Evolutionary conservation across 108 stramenopile species (phyloP), one percentile per base, ranked within the genome.

Genomic region (Mayamaea pseudoterrestris): DNA sequence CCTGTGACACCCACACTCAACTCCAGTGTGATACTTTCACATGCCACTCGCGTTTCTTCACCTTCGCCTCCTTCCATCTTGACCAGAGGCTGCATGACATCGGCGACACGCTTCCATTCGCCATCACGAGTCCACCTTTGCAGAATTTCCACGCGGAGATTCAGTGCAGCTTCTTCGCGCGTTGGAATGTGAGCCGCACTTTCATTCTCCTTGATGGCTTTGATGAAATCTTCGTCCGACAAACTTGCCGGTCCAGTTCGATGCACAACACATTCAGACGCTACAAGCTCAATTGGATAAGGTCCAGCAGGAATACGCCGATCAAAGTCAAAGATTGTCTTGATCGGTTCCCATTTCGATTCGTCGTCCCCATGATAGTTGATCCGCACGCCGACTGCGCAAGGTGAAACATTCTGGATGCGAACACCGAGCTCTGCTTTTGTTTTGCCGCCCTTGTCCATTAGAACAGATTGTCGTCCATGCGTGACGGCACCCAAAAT

Each of bases 271-370:
- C 88, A 80, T 57, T 82, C 78, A 1, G 82, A 78, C 6, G 88
- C 88, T 4, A 58, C 68, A 22, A 84, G 62, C 13, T 90, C 88
- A 25, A 90, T 65, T 8, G 60, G 52, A 43, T 82, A 84, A 5
- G 88, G 88, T 26, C 88, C 88, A 8, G 88, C 88, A 12, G 88
- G 88, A 22, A 90, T 78, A n/a, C 88, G 78, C 26, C 83, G 71
- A 73, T 90, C 88, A 58, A 84, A 90, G 34, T 90, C 88, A 59
- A 90, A 90, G 17, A 90, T 68, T 1, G 74, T 68, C 49, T 90
- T 90, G 28, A 78, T 69, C 0, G 68, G 71, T 11, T 62, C 66
- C 81, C 81, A 83, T 32, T 65, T 66, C n/a, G 61, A 47, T 20
- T 52, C 26, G 3, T 58, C 18, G 2, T 74, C 76, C 7, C 78